Evolutionary conservation across 2,329 filamentous ascomycete genomes (phyloP).

Genomic region (Didymella pinodella): DNA sequence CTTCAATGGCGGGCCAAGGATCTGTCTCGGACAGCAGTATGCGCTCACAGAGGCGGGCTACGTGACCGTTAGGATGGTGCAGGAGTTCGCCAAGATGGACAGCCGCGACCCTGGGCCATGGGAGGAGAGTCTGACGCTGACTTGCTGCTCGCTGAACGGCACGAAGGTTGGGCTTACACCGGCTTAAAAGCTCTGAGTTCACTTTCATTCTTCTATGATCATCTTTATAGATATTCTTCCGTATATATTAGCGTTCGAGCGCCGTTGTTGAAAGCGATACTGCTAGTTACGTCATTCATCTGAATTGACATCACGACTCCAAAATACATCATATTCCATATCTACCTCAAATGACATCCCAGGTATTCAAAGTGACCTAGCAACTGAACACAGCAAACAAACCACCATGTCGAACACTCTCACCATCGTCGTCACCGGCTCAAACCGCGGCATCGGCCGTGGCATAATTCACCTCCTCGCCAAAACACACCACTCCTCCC

Average conservation of each 20-base stretch:
- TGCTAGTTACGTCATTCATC: conserved; percentile 18
- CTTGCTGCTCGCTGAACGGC: conserved; percentile 39
- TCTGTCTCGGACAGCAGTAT: conserved; percentile 50
- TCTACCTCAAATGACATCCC: not conserved
- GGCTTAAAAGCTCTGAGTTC: conserved; percentile 17
- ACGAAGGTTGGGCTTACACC: conserved; percentile 41
- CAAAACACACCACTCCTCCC: conserved; percentile 21
- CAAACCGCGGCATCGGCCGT: conserved; percentile 35
- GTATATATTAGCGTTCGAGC: not conserved
- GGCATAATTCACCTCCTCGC: conserved; percentile 34
- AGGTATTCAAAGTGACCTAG: not conserved
- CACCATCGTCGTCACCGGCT: conserved; percentile 34
- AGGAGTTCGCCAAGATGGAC: conserved; percentile 44
- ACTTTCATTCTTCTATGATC: not conserved
- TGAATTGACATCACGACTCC: conserved; percentile 20
- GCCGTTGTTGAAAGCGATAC: not conserved
- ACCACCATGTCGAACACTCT: conserved; percentile 24
- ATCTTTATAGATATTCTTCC: not conserved
- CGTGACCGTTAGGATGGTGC: conserved; percentile 43
- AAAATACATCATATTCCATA: not conserved
- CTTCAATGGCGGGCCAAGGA: conserved; percentile 52
- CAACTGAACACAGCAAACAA: not conserved
- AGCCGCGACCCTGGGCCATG: conserved; percentile 41
- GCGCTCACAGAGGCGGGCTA: conserved; percentile 49
- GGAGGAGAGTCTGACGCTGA: conserved; percentile 44